These are phyloP conservation scores for Solanum ossicruentum DNA, from an alignment of 257 asterid genomes.

Conservation along the genomic window DNA sequence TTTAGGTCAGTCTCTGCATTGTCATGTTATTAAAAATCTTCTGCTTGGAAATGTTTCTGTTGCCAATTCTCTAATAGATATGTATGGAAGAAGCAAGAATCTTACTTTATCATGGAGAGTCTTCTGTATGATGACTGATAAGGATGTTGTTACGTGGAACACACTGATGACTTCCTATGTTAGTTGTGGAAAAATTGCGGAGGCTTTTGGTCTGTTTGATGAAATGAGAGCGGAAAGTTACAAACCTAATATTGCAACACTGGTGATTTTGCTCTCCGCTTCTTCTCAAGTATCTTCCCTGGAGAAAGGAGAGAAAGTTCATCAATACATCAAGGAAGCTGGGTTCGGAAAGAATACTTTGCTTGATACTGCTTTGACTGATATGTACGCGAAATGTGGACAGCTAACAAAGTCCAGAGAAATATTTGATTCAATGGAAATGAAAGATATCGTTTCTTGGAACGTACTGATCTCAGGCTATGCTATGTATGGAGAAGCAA, in stretches of 20 bases:
- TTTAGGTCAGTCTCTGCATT: slow-evolving; percentile 51
- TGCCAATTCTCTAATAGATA: slow-evolving; percentile 52
- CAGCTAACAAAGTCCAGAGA: slow-evolving; percentile 36
- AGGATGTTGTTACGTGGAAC: slow-evolving; percentile 52
- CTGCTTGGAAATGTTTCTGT: slow-evolving; percentile 27
- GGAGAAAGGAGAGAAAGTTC: slow-evolving; percentile 41
- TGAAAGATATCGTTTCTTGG: slow-evolving; percentile 53
- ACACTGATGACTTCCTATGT: slow-evolving; percentile 43
- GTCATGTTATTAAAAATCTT: slow-evolving; percentile 27
- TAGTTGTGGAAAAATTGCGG: slow-evolving; percentile 22
- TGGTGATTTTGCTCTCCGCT: slow-evolving; percentile 47
- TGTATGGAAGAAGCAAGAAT: slow-evolving; percentile 55
- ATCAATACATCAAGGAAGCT: slow-evolving; percentile 29
- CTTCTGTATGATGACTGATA: slow-evolving; percentile 17
- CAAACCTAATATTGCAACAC: slow-evolving; percentile 46
- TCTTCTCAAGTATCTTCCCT: slow-evolving; percentile 44
- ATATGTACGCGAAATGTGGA: slow-evolving; percentile 85
- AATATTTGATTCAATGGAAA: slow-evolving; percentile 36
- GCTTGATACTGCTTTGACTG: slow-evolving; percentile 53
- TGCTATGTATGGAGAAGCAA: slow-evolving; percentile 61
- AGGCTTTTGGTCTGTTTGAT: slow-evolving; percentile 47
- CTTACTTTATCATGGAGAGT: slow-evolving; percentile 27
- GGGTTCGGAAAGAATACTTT: slow-evolving; percentile 23
- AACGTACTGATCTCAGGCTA: slow-evolving; percentile 73
- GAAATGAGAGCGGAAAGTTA: slow-evolving; percentile 33